phyloP scores from a whole-genome alignment of 768 basidiomycete species.

The Postia placenta region DNA sequence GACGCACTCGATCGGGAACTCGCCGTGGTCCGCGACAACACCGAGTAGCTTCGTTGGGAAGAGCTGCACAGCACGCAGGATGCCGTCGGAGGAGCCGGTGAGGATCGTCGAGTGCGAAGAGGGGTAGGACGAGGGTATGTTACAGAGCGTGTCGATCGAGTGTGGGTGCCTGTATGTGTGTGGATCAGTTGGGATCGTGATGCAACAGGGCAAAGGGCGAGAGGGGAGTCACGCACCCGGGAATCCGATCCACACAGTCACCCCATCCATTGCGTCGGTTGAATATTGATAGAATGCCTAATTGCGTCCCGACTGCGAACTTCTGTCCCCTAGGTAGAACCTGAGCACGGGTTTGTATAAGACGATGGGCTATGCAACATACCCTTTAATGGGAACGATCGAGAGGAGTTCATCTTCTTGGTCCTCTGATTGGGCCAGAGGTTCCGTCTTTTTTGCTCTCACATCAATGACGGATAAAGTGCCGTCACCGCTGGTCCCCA shows the following conservation, averaged over 20 bases:
- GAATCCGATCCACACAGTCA: conserved; percentile 87
- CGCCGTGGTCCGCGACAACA: conserved; percentile 86
- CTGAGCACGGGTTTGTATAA: background rate
- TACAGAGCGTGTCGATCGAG: conserved; percentile 83
- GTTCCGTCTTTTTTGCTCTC: conserved; percentile 71
- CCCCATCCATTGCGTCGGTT: conserved; percentile 84
- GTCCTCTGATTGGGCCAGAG: conserved; percentile 85
- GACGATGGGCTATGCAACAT: conserved; percentile 15
- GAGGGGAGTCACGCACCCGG: conserved; percentile 70
- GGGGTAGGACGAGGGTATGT: conserved; percentile 56
- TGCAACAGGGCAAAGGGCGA: no score
- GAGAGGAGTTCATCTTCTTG: conserved; percentile 94
- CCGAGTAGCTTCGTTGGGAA: conserved; percentile 88
- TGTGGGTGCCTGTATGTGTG: conserved; percentile 83
- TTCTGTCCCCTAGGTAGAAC: conserved; percentile 55
- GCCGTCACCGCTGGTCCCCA: conserved; percentile 70
- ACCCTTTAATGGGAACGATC: conserved; percentile 81
- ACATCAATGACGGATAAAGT: conserved; percentile 91
- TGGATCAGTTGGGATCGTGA: no score
- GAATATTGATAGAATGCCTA: conserved; percentile 87
- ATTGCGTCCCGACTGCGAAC: conserved; percentile 81
- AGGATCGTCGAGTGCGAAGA: conserved; percentile 63
- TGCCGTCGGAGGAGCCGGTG: conserved; percentile 89
- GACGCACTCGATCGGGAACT: conserved; percentile 88
- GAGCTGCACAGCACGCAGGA: conserved; percentile 75